phyloP scores from a whole-genome alignment of 495 filamentous ascomycete species.

The Podospora conica region DNA sequence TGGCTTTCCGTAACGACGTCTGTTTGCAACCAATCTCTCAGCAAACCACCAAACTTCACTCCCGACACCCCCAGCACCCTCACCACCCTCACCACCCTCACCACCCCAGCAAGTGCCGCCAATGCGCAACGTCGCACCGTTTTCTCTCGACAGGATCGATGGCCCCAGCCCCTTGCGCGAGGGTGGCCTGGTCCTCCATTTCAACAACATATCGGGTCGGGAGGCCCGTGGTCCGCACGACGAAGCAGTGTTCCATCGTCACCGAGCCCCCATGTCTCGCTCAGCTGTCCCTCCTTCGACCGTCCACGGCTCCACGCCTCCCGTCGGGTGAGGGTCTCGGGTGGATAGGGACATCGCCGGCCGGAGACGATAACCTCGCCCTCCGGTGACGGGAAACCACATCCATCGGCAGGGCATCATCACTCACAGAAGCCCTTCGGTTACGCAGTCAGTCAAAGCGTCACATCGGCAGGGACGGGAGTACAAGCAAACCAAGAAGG shows the following conservation, averaged over 20 bases:
- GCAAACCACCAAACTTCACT: neutral
- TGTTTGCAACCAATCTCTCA: neutral
- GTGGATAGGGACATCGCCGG: neutral
- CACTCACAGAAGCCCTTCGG: neutral
- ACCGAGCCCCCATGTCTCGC: neutral
- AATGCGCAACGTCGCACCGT: neutral
- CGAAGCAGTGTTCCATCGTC: neutral
- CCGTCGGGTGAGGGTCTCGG: neutral
- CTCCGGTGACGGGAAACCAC: neutral
- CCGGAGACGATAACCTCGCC: neutral
- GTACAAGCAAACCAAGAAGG: neutral
- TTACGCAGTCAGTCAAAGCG: neutral
- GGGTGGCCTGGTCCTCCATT: neutral
- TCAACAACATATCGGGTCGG: neutral
- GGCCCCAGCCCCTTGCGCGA: neutral
- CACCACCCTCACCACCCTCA: neutral
- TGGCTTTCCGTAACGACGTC: neutral
- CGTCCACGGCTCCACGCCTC: neutral
- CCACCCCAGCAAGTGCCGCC: neutral
- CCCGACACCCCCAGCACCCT: too few species aligned
- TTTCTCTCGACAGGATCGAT: neutral
- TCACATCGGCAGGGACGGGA: neutral
- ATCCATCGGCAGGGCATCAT: neutral
- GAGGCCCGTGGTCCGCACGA: neutral
- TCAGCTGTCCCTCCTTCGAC: neutral